A percentile compares a stretch with the other conserved stretches of the same genome.
Evolutionary conservation across 2,329 filamentous ascomycete genomes (phyloP).

Genomic region (Trichoderma brevicompactum): DNA sequence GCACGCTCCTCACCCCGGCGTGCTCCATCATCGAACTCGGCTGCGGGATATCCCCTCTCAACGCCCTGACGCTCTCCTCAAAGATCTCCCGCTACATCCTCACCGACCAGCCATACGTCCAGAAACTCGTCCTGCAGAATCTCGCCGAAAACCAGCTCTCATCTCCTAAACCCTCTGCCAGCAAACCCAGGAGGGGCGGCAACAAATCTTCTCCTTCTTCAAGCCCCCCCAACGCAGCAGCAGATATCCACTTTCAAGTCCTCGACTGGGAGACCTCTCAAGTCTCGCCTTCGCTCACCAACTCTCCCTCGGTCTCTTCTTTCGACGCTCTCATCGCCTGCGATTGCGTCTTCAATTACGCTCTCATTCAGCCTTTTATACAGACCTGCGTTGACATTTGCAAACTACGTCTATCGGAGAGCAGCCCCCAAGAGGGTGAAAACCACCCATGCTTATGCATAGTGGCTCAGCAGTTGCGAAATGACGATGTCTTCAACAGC

Average conservation of each 20-base stretch:
- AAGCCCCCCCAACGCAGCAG: constrained; percentile 25
- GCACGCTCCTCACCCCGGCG: constrained; percentile 34
- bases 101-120: constrained; percentile 87
- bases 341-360: constrained; percentile 95
- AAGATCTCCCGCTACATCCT: constrained; percentile 70
- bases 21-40: constrained; percentile 80
- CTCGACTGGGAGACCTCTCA: constrained; percentile 83
- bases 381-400: constrained; percentile 79
- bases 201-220: neutral
- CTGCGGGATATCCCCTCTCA: constrained; percentile 81
- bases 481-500: constrained; percentile 79
- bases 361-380: constrained; percentile 80
- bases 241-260: constrained; percentile 56
- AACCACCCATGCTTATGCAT: constrained; percentile 68
- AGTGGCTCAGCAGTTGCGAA: constrained; percentile 86
- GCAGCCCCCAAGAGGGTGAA: neutral
- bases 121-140: constrained; percentile 77
- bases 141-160: constrained; percentile 62
- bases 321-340: constrained; percentile 82
- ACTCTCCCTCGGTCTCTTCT: constrained; percentile 44
- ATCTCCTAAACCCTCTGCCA: neutral
- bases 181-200: neutral
- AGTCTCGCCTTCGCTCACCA: constrained; percentile 51
- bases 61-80: constrained; percentile 70
- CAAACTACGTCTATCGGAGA: constrained; percentile 51